Base-by-base conservation (phyloP, 139 green algal genomes). In the Chlorella ohadii region DNA sequence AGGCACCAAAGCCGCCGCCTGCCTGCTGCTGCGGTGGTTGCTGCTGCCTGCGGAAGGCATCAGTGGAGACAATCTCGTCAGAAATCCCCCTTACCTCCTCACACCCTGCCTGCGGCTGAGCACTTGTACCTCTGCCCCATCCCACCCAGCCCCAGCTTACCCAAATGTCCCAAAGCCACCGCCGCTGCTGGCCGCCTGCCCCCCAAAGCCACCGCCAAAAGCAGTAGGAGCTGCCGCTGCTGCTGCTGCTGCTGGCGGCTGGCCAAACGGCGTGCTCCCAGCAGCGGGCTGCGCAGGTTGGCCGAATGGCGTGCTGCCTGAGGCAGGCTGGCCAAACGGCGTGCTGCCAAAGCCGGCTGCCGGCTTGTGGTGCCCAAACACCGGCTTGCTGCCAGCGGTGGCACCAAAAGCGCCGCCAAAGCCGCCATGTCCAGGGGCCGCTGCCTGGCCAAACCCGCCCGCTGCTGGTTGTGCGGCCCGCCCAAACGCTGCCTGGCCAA, bases 381-480 rank as follows among this genome's bases (percentile, higher is more conserved):
- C 80, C 1, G 68, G 68, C 55, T 59, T 79, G 27, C 56, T 72
- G 55, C 19, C 66, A 20, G 4, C 36, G 5, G 39, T 28, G 13
- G 57, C 68, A 16, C 80, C 80, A 72, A 85, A 85, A 0, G 68
- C 19, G 27, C 68, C 70, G 28, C 80, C 80, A 85, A 85, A 85
- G n/a, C 83, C 83, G n/a, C 61, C 72, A 27, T 47, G 19, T 3
- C 55, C 74, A 59, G 31, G 34, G 31, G 25, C 56, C 3, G 39
- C 73, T 20, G 65, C 33, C 33, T 68, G 55, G n/a, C 83, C 71
- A 73, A 89, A 86, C 11, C 67, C 68, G 25, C 74, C n/a, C 51
- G 63, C 27, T 47, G 27, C n/a, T 20, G 51, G 51, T 41, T 75
- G 81, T 31, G 38, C 34, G 0, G 68, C 36, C 55, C 66, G 71